phyloP scores from a whole-genome alignment of 2,329 filamentous ascomycete genomes.

The Thermothelomyces thermophilus region DNA sequence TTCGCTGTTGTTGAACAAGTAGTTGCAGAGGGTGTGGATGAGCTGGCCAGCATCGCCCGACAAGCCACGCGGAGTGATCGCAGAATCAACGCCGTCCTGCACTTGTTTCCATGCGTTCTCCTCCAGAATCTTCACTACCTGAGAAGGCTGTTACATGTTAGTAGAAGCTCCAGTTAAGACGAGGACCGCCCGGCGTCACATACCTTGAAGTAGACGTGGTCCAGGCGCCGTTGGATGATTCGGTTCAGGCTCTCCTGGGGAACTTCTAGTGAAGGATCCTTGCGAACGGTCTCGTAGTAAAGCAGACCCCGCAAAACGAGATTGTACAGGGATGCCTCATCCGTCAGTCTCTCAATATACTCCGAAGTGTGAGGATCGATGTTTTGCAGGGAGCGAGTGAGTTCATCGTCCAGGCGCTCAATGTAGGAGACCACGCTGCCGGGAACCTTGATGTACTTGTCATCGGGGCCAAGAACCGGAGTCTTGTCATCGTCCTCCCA shows the following conservation, averaged over 20 bases:
- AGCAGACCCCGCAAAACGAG: constrained; percentile 82
- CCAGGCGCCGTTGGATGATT: constrained; percentile 84
- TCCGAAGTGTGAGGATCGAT: constrained; percentile 98
- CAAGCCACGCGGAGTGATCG: constrained; percentile 67
- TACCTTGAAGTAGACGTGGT: constrained; percentile 98
- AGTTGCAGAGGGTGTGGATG: constrained; percentile 84
- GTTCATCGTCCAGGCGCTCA: constrained; percentile 93
- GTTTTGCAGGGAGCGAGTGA: constrained; percentile 91
- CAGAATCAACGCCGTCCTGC: constrained; percentile 62
- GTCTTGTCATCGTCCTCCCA: constrained; percentile 99
- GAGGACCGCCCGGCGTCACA: constrained; percentile 18
- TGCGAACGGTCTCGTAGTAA: constrained; percentile 77
- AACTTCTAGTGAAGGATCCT: constrained; percentile 62
- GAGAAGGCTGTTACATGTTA: constrained; percentile 56
- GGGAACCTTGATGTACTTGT: constrained; percentile 82
- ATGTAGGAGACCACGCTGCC: constrained; percentile 92
- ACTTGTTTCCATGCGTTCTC: constrained; percentile 87
- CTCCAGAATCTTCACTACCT: constrained; percentile 89
- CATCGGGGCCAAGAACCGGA: constrained; percentile 63
- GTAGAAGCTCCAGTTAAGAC: not conserved
- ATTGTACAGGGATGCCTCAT: constrained; percentile 86
- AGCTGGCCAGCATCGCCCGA: constrained; percentile 65
- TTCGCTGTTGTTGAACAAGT: constrained; percentile 89
- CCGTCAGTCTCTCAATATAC: constrained; percentile 90
- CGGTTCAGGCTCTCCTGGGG: constrained; percentile 87